These are phyloP conservation scores for Podospora pseudopauciseta DNA, from an alignment of 495 filamentous ascomycete genomes.

Conservation along the genomic window DNA sequence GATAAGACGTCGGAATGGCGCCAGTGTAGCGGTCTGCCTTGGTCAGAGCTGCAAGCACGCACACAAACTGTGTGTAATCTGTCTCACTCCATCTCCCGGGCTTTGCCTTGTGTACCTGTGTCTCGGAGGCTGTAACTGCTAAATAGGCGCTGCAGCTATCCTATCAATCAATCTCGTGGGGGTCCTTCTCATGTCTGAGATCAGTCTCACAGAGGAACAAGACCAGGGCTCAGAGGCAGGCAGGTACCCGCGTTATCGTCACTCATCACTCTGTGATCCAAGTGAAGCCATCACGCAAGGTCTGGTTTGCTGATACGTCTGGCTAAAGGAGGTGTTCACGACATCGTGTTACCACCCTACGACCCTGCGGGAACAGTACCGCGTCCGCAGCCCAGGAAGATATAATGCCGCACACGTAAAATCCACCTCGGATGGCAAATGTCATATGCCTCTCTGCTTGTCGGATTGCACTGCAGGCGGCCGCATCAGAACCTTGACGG, in stretches of 20 bases:
- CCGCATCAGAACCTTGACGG: background rate
- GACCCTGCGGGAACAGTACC: conserved; percentile 4
- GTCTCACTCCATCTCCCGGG: background rate
- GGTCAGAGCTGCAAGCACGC: background rate
- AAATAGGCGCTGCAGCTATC: background rate
- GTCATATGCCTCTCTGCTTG: background rate
- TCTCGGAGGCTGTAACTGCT: background rate
- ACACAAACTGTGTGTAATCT: background rate
- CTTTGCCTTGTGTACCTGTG: background rate
- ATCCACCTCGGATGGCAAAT: conserved; percentile 4
- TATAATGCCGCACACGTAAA: background rate
- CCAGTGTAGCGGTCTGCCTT: background rate
- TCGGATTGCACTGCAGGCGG: conserved; percentile 1
- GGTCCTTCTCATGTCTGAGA: background rate
- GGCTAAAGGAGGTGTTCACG: background rate
- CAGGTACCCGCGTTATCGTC: background rate
- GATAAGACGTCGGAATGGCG: background rate
- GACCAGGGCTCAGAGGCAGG: background rate
- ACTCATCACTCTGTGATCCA: background rate
- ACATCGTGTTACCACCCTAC: background rate
- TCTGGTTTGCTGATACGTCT: background rate
- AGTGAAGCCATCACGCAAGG: background rate
- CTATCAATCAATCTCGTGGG: background rate
- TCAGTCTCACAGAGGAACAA: background rate
- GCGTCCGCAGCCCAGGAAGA: background rate